Evolutionary conservation across 1,139 yeast species (phyloP).

Genomic region (Scheffersomyces titani): DNA sequence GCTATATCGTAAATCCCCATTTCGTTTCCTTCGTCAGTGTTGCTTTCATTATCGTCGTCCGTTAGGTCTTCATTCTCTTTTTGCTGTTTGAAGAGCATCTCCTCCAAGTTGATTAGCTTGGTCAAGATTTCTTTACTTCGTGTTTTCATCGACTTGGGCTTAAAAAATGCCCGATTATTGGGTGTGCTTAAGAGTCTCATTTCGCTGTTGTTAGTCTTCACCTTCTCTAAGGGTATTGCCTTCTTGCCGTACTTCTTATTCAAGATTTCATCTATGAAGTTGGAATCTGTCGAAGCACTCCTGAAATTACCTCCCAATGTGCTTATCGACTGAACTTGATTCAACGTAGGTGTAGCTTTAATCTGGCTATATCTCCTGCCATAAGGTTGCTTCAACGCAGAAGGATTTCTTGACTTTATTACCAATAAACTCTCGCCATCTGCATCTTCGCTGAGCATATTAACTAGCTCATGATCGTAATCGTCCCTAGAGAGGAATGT

Average conservation of each 20-base stretch:
- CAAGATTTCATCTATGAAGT: slow-evolving; percentile 33
- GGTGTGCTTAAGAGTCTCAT: neutral
- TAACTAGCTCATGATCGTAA: slow-evolving; percentile 26
- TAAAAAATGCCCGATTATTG: neutral
- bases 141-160: neutral
- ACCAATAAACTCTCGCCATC: slow-evolving; percentile 24
- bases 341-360: neutral
- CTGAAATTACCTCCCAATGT: slow-evolving; percentile 32
- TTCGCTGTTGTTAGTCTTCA: slow-evolving; percentile 14
- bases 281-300: slow-evolving; percentile 38
- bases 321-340: slow-evolving; percentile 25
- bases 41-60: neutral
- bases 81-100: neutral
- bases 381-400: slow-evolving; percentile 11
- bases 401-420: slow-evolving; percentile 24
- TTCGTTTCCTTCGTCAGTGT: neutral
- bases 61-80: neutral
- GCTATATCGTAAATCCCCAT: slow-evolving; percentile 3
- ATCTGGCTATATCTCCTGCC: slow-evolving; percentile 13
- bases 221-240: slow-evolving; percentile 9
- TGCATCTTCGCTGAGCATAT: slow-evolving; percentile 5
- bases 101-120: neutral
- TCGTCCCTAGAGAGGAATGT: slow-evolving; percentile 37
- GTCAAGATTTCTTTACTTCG: neutral
- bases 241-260: slow-evolving; percentile 6